Base-by-base conservation (phyloP, 1,284 basidiomycete genomes). In the Inonotus hispidus region DNA sequence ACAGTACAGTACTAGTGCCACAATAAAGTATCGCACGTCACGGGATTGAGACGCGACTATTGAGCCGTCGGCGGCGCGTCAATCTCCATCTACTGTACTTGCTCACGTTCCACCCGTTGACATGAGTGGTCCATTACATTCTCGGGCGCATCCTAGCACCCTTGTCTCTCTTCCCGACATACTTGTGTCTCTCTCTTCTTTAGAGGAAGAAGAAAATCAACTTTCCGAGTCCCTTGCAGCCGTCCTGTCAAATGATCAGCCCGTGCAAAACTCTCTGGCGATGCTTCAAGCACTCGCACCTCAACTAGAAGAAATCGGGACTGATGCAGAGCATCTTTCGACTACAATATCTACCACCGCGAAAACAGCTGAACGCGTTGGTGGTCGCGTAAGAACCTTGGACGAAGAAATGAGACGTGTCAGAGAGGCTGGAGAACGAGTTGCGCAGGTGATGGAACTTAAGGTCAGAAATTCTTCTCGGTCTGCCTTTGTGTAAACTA, bases 331-430 rank as follows among this genome's bases (percentile, higher is more conserved):
- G 10, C 69, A 78, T 0, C 78, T 92, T 23, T 76, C 78, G 13
- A 68, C 71, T 5, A 86, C 81, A 57, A 87, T 93, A 10, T 81
- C 81, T 1, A 75, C 75, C 21, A 93, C 90, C 0, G 89, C 90
- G 8, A 79, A 85, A 63, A 96, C 93, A 1, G 95, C 95, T 23
- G 87, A 93, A 68, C 79, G 95, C 58, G 92, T 99, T 8, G 93
- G 95, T 5, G 90, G 92, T 29, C 88, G 90, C 54, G 95, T 99
- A 7, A 80, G 91, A 35, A 79, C 83, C 3, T 79, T 99, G 55
- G 95, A 98, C 69, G 90, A 94, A 69, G 93, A 98, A 75, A 93
- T 96, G 82, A 81, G 84, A 32, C 82, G 93, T 45, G 89, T 98
- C 13, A 83, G 88, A 47, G 90, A 92, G 68, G 90, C 93, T 10